Base-by-base conservation (phyloP, 352 stramenopile species). In the Thalassiosira mediterranea region DNA sequence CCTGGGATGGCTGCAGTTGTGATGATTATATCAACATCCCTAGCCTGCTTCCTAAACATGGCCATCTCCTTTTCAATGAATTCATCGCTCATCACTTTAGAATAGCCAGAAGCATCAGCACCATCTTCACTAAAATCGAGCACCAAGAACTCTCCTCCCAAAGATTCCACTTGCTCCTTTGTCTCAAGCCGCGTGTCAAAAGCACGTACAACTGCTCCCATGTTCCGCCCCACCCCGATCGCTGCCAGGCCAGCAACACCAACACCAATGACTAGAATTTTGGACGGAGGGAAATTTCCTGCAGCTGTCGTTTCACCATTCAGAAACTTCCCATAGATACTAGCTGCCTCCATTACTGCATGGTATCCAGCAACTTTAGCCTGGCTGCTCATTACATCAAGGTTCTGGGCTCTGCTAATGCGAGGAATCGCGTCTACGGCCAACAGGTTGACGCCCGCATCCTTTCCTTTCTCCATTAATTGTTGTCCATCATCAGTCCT, bases 31-130 rank as follows among this genome's bases (percentile, higher is more conserved):
- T 96, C 87, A 29, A 83, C 80, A 47, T 92, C 84, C 29, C 81
- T 86, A 13, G 74, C 79, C 78, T 96, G 87, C 57, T 95, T 76
- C 3, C 68, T 34, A 59, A 96, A 90, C 78, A 95, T 79, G 52
- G 85, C 86, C 93, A 97, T 97, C 63, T 95, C 81, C 76, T 96
- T 96, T 51, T 92, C 73, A 73, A 95, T 95, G 37, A 93, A 94
- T 19, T 88, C 91, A 4, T 88, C 83, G 53, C 91, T 87, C 79
- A 84, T 87, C 0, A 83, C 63, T 48, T 80, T 84, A 51, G 79
- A 69, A 54, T 87, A 87, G 19, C 79, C 79, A 29, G 74, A 65
- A 19, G 32, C 66, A 47, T 78, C 49, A 15, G 59, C 90, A 26
- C 81, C 85, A 58, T 94, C 90, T 38, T 93, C 75, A 15, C 46